Base-by-base conservation (phyloP, 2,329 filamentous ascomycete genomes). In the Cladosporium oxysporum region DNA sequence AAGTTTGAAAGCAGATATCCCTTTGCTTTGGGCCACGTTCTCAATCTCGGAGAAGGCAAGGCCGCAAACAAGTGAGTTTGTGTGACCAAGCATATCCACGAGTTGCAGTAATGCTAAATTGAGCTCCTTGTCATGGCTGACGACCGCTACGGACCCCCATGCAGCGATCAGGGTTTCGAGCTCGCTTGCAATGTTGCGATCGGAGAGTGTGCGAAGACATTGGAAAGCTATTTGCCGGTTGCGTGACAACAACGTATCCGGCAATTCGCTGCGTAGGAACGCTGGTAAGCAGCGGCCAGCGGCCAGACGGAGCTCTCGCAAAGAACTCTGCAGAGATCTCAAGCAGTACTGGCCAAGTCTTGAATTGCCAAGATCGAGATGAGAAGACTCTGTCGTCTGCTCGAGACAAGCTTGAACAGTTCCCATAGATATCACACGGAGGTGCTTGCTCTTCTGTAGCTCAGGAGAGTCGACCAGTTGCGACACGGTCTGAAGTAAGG, bases 151-250 rank as follows among this genome's bases (percentile, higher is more conserved):
- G 74, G 92, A 90, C n/a, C 91, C 90, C 86, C 94, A 93, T 16
- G 91, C 90, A 78, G 95, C 82, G 66, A 98, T 90, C 69, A 91
- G 89, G 21, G 92, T 93, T 77, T 98, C 94, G 60, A 93, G 89
- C 53, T 93, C 80, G 67, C 88, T 84, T 5, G 88, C 78, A 8
- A 87, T 82, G 63, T 88, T 86, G 66, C 88, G 89, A 57, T 91
- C 89, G 0, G 90, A 91, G 12, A 96, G 82, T 4, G 83, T 86
- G 69, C 88, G 89, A 11, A 98, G 81, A 71, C 91, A 86, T 33
- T 90, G 86, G 7, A 97, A 82, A 1, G 87, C 86, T 65, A 87
- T 86, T 59, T 89, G 84, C 65, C 91, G 86, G 71, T 97, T 95
- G 64, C 83, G 84, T 41, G 81, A 78, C 5, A 85, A 78, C 3